Evolutionary conservation across 192 early-diverging fungal genomes (phyloP).

Genomic region (Umbelopsis sp.): DNA sequence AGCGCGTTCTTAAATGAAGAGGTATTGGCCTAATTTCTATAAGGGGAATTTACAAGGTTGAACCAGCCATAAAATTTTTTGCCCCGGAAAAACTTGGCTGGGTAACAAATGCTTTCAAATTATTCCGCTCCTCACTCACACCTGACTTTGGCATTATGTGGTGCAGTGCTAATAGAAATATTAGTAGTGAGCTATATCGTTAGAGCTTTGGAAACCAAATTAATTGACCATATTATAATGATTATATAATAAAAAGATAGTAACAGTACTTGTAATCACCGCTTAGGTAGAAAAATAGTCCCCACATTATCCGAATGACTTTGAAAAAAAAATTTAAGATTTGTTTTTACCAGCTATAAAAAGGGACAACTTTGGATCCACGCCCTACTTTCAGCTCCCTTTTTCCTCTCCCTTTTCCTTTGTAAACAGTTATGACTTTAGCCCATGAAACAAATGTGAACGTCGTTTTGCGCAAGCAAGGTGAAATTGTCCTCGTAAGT

Average conservation of each 20-base stretch:
- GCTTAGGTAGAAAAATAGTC: neutral
- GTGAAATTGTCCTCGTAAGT: constrained; percentile 32
- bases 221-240: neutral
- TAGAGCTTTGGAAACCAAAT: neutral
- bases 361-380: neutral
- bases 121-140: neutral
- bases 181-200: no score
- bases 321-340: neutral
- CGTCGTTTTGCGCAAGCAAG: constrained; percentile 31
- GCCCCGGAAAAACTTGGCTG: constrained; percentile 4
- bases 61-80: neutral
- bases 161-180: neutral
- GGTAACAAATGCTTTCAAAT: neutral
- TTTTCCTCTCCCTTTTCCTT: no score
- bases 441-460: constrained; percentile 11
- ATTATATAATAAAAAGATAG: neutral
- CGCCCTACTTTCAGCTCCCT: neutral
- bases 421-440: constrained; percentile 2
- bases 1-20: neutral
- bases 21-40: neutral
- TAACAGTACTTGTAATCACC: neutral
- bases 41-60: neutral
- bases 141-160: neutral
- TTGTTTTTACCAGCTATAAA: neutral
- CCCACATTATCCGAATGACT: neutral